Conservation (phyloP, 768 basidiomycete genomes). For the Trichaptum fuscoviolaceum region DNA sequence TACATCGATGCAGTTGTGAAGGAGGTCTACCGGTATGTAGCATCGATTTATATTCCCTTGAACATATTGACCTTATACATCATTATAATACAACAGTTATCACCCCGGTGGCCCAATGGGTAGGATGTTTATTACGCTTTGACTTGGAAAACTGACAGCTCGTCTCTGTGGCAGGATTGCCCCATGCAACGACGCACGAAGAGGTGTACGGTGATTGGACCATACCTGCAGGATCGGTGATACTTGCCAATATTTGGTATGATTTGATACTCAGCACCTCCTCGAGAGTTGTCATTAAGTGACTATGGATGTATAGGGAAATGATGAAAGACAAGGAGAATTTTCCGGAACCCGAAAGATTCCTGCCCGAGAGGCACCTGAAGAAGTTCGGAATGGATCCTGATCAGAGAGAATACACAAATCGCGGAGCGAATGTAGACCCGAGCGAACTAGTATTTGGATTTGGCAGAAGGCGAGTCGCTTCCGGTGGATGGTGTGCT, state of each 20-base stretch:
- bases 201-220: conserved; percentile 5
- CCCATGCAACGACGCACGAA: conserved; percentile 5
- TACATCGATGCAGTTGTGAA: conserved; percentile 12
- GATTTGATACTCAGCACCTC: not conserved
- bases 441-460: not conserved
- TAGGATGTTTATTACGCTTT: not conserved
- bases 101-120: not conserved
- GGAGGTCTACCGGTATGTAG: conserved; percentile 12
- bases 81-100: not conserved
- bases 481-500: not conserved
- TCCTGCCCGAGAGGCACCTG: not conserved
- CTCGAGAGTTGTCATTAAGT: not conserved
- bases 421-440: not conserved
- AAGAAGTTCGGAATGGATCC: not conserved
- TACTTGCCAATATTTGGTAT: not conserved
- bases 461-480: conserved; percentile 4
- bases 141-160: too few species aligned
- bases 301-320: not conserved
- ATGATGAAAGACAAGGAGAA: not conserved
- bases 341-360: not conserved
- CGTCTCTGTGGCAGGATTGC: not conserved
- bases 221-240: conserved; percentile 7
- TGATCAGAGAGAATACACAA: not conserved
- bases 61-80: not conserved
- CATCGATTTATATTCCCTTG: not conserved